phyloP scores from a whole-genome alignment of 257 asterid species.

The Voacanga thouarsii region DNA sequence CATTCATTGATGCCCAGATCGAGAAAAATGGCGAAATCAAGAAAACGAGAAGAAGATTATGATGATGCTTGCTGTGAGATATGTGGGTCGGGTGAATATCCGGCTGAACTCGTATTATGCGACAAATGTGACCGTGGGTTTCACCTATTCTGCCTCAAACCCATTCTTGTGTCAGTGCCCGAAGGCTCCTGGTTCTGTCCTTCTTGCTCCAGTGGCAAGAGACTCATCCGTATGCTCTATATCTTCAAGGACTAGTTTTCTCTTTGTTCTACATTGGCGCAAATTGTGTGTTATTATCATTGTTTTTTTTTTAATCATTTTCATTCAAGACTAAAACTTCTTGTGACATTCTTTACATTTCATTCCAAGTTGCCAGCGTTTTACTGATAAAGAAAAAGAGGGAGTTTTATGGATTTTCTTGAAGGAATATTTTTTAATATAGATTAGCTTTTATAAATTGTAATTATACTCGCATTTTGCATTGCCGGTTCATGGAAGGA shows the following conservation, averaged over 20 bases:
- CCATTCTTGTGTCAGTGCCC: slow-evolving; percentile 72
- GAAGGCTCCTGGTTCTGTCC: slow-evolving; percentile 77
- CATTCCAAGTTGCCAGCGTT: not conserved
- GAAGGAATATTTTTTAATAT: too few species aligned
- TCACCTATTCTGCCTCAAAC: slow-evolving; percentile 74
- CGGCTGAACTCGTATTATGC: slow-evolving; percentile 69
- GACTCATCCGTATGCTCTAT: slow-evolving; percentile 35
- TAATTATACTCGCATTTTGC: not conserved
- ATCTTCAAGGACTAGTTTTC: not conserved
- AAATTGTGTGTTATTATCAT: not conserved
- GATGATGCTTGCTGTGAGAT: slow-evolving; percentile 51
- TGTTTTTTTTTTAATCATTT: not conserved
- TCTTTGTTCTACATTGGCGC: too few species aligned
- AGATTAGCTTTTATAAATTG: not conserved
- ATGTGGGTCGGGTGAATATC: slow-evolving; percentile 72
- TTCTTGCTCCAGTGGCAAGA: slow-evolving; percentile 39
- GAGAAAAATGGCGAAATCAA: slow-evolving; percentile 14
- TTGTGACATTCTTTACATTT: not conserved
- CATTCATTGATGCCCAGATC: slow-evolving; percentile 15
- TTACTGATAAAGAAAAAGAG: not conserved
- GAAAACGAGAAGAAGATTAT: slow-evolving; percentile 34
- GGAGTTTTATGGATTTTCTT: too few species aligned
- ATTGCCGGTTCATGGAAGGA: not conserved
- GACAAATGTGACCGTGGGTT: slow-evolving; percentile 78
- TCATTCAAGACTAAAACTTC: not conserved